These are phyloP conservation scores for Cystofilobasidium ferigula DNA, from an alignment of 768 basidiomycete species.

Conservation along the genomic window DNA sequence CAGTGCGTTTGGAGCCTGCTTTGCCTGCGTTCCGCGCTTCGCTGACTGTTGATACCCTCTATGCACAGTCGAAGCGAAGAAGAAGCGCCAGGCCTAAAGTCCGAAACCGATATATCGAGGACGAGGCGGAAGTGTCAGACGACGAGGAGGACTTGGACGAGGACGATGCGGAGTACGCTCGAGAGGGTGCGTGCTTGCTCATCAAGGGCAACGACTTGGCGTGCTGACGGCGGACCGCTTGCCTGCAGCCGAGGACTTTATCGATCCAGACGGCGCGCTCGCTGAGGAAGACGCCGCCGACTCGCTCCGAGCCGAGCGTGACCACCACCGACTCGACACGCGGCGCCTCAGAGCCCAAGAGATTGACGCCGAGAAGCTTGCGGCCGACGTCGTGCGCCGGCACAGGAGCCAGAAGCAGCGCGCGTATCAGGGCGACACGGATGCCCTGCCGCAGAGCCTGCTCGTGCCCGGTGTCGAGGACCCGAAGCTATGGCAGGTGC, in stretches of 20 bases:
- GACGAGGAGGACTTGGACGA: slow-evolving; percentile 95
- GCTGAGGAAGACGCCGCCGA: slow-evolving; percentile 39
- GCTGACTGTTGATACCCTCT: no score
- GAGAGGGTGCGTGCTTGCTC: slow-evolving; percentile 32
- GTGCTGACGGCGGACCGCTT: background rate
- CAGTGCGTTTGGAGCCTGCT: no score
- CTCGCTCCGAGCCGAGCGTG: slow-evolving; percentile 49
- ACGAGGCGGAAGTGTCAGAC: slow-evolving; percentile 90
- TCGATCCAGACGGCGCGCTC: slow-evolving; percentile 52
- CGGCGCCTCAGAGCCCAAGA: slow-evolving; percentile 50
- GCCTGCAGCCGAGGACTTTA: slow-evolving; percentile 38
- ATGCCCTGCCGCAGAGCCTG: slow-evolving; percentile 78
- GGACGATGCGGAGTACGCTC: slow-evolving; percentile 43
- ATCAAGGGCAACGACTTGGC: background rate
- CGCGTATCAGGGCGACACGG: slow-evolving; percentile 82
- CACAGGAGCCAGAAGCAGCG: slow-evolving; percentile 55
- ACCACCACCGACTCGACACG: slow-evolving; percentile 19
- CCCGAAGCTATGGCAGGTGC: slow-evolving; percentile 87
- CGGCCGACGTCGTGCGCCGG: slow-evolving; percentile 64
- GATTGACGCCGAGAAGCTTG: slow-evolving; percentile 71
- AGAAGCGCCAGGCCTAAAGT: slow-evolving; percentile 51
- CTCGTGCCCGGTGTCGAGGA: slow-evolving; percentile 98
- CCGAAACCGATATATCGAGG: slow-evolving; percentile 75
- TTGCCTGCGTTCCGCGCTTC: no score
- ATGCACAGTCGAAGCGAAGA: no score